Percentiles rank a stretch among this genome's conserved stretches.
Conservation (phyloP, 768 basidiomycete species). For the Leccinum imitatum region DNA sequence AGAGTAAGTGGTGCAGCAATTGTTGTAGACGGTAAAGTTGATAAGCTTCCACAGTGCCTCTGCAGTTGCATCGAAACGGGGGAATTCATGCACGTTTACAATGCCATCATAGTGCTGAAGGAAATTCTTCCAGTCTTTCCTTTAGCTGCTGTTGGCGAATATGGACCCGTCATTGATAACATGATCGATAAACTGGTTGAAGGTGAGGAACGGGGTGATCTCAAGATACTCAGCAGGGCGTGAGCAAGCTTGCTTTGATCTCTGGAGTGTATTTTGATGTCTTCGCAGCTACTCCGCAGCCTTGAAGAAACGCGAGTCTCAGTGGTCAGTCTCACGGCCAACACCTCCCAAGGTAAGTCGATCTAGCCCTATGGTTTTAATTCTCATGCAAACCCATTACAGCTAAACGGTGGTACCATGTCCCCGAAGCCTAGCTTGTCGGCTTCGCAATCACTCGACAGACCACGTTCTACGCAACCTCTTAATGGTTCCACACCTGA, state of each 20-base stretch:
- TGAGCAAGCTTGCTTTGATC: conserved; percentile 37
- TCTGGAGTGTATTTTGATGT: conserved; percentile 7
- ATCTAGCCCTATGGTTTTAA: not conserved
- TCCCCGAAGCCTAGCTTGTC: conserved; percentile 27
- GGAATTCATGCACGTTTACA: conserved; percentile 98
- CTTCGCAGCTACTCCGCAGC: conserved; percentile 63
- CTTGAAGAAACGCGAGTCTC: conserved; percentile 68
- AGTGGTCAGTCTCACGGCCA: conserved; percentile 44
- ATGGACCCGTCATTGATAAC: conserved; percentile 53
- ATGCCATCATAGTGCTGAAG: conserved; percentile 91
- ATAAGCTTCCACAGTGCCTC: conserved; percentile 54
- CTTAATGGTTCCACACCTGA: conserved; percentile 42
- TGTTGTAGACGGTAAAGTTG: not conserved
- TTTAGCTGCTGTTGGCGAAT: conserved; percentile 53
- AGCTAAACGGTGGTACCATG: conserved; percentile 29
- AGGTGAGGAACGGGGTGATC: conserved; percentile 78
- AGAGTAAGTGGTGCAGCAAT: conserved; percentile 47
- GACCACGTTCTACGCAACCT: conserved; percentile 33
- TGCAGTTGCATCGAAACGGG: conserved; percentile 78
- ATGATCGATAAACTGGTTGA: conserved; percentile 68
- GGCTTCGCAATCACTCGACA: conserved; percentile 35
- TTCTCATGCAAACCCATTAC: not conserved
- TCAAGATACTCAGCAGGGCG: conserved; percentile 79
- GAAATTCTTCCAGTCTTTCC: conserved; percentile 92
- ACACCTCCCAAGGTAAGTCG: conserved; percentile 34